Base-by-base conservation (phyloP, 306 rosid species). In the Adenanthera pavonina region DNA sequence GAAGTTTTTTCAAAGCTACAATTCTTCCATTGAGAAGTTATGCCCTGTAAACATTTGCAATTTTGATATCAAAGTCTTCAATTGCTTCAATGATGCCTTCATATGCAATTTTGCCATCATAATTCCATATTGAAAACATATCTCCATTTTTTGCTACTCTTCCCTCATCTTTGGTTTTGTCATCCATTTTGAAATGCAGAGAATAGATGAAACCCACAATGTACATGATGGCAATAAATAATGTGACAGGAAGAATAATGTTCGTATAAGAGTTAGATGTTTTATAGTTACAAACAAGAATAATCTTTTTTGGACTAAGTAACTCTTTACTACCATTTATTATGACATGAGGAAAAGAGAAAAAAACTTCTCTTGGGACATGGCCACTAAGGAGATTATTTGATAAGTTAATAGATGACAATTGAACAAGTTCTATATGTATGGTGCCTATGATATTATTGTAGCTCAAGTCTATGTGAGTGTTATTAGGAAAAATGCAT, bases 101-200 rank as follows among this genome's bases (percentile, higher is more conserved):
- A 40, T 16, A 64, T 33, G 80, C 73, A 64, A 77, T 48, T 34
- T 62, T 48, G n/a, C 81, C 81, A 48, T 77, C 81, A 35, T 64
- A 77, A 60, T 25, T 25, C 30, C 30, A 25, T 25, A 25, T 25
- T 25, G 30, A 25, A 25, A 25, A 25, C 30, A 25, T 25, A 25
- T 25, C 30, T 25, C 30, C 30, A 25, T 25, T 25, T 25, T 25
- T 25, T 25, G 30, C 1, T 25, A 25, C 30, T 25, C 30, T 25
- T 25, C 30, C 30, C 30, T 25, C 30, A 25, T 25, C 30, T 25
- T 25, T 25, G 30, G 30, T 25, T 25, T 25, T 25, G 30, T 25
- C 30, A 25, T 25, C 30, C 30, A 25, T 25, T 25, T 25, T 25
- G 30, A 25, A 25, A 25, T 25, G 30, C 30, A 25, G 30, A 25